phyloP scores from a whole-genome alignment of 1,284 basidiomycete genomes.

The Porogramme epimiltina region DNA sequence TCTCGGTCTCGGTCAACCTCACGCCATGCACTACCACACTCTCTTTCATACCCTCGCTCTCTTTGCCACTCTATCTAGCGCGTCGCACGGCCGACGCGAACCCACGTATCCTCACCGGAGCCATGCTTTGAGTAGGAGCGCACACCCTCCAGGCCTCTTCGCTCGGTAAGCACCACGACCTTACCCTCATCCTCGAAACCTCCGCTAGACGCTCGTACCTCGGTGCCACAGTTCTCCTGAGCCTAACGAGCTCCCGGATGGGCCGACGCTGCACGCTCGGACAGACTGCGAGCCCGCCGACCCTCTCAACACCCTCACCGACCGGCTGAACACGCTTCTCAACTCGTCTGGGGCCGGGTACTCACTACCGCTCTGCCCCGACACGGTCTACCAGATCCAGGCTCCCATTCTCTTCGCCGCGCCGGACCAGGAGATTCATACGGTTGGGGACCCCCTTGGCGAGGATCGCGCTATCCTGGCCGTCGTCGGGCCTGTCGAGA shows the following conservation, averaged over 20 bases:
- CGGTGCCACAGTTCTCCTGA: background rate
- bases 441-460: conserved; percentile 71
- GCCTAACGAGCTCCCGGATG: background rate
- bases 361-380: conserved; percentile 65
- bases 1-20: background rate
- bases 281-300: conserved; percentile 52
- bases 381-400: conserved; percentile 60
- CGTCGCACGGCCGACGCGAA: background rate
- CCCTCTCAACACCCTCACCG: conserved; percentile 65
- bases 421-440: conserved; percentile 77
- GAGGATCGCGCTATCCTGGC: conserved; percentile 52
- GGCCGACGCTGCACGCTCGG: conserved; percentile 17
- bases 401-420: conserved; percentile 67
- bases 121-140: background rate
- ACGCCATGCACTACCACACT: conserved; percentile 2
- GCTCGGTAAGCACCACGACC: conserved; percentile 5
- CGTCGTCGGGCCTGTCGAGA: conserved; percentile 55
- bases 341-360: conserved; percentile 67
- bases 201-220: no score
- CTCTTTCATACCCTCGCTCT: conserved; percentile 2
- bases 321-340: conserved; percentile 68
- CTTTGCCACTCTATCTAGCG: background rate
- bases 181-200: background rate
- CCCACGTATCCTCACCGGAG: conserved; percentile 1
- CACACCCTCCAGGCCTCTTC: conserved; percentile 5